These are phyloP conservation scores for Fusarium foetens DNA, from an alignment of 2,329 filamentous ascomycete genomes.

Conservation along the genomic window DNA sequence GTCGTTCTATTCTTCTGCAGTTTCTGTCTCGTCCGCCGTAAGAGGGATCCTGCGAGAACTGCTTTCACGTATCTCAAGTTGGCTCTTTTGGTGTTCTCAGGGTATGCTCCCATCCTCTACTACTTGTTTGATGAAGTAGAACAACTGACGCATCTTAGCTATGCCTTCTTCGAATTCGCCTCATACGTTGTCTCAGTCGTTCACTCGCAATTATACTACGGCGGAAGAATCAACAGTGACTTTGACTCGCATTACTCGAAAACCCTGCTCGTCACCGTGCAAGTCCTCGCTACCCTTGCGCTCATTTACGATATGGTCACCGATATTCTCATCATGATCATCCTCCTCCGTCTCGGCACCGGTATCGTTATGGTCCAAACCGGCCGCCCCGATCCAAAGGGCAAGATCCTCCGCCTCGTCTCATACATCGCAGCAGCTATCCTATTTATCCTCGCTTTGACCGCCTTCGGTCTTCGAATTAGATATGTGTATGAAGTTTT, in stretches of 20 bases:
- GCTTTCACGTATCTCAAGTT: constrained; percentile 42
- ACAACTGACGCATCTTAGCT: constrained; percentile 22
- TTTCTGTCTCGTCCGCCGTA: constrained; percentile 35
- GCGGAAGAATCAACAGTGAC: background rate
- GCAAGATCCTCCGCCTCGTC: constrained; percentile 23
- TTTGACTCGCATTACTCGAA: background rate
- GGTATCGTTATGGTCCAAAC: constrained; percentile 35
- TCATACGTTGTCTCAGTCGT: constrained; percentile 21
- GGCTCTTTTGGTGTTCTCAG: constrained; percentile 37
- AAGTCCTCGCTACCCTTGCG: background rate
- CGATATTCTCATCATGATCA: constrained; percentile 39
- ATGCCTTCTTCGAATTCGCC: constrained; percentile 32
- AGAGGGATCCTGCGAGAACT: constrained; percentile 38
- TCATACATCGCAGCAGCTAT: constrained; percentile 28
- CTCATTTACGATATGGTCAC: constrained; percentile 9
- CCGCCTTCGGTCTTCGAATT: constrained; percentile 33
- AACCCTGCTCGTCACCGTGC: background rate
- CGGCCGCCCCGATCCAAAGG: background rate
- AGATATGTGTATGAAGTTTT: background rate
- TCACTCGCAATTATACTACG: background rate
- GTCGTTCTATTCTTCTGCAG: constrained; percentile 37
- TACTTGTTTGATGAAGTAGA: fast-evolving
- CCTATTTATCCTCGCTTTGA: constrained; percentile 26
- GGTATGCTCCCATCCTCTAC: constrained; percentile 31
- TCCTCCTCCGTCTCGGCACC: constrained; percentile 37